phyloP scores from a whole-genome alignment of 257 asterid genomes.

The Solanum clarkiae region DNA sequence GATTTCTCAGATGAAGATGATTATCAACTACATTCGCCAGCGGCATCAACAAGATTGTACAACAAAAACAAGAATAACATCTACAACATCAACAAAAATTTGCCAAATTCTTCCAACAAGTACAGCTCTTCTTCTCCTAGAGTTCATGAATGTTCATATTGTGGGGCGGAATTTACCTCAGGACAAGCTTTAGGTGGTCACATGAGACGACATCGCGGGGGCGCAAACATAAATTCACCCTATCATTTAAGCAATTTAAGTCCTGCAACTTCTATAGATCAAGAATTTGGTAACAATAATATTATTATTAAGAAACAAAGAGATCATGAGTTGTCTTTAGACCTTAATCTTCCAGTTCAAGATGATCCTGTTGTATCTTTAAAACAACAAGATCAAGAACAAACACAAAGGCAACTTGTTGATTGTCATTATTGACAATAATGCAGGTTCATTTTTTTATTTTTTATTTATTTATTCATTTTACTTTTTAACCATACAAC shows the following conservation, averaged over 20 bases:
- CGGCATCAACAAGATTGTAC: conserved; percentile 8
- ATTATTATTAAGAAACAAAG: not conserved
- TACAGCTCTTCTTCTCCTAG: conserved; percentile 17
- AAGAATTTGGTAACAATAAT: not conserved
- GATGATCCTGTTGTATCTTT: conserved; percentile 4
- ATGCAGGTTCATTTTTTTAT: not conserved
- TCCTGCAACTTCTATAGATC: not conserved
- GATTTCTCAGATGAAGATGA: conserved; percentile 28
- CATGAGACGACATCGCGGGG: conserved; percentile 53
- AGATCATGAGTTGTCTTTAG: conserved; percentile 6
- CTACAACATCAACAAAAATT: not conserved
- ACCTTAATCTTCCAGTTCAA: conserved; percentile 7
- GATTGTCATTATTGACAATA: conserved; percentile 8
- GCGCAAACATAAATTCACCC: not conserved
- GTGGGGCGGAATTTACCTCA: conserved; percentile 56
- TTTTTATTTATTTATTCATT: not conserved
- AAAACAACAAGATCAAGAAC: not conserved
- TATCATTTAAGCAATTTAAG: not conserved
- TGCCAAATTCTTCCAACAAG: conserved; percentile 7
- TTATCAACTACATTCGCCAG: conserved; percentile 2
- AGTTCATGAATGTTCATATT: conserved; percentile 44
- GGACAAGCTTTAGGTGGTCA: conserved; percentile 71
- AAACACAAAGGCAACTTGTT: not conserved
- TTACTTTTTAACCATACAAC: not conserved
- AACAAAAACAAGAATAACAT: not conserved